These are phyloP conservation scores for Claviceps sp. DNA, from an alignment of 2,329 filamentous ascomycete species.

Conservation along the genomic window DNA sequence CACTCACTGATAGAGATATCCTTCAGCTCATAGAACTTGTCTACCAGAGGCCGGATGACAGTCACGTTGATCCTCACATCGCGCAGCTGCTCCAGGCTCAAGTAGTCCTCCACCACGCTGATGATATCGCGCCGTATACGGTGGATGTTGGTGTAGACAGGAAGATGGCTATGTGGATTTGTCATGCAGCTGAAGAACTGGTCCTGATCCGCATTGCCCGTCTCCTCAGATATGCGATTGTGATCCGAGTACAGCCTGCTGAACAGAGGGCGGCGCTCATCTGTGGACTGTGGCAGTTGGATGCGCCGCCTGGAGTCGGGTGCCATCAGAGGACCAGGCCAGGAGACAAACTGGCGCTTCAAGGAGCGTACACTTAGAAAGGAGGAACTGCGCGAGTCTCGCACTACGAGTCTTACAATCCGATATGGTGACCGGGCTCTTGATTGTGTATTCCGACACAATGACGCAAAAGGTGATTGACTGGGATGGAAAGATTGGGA, in stretches of 20 bases:
- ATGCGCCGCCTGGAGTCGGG: slow-evolving; percentile 16
- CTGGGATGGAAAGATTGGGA: too few relatives aligned
- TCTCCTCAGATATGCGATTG: slow-evolving; percentile 15
- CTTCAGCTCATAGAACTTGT: slow-evolving; percentile 64
- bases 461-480: too few relatives aligned
- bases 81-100: slow-evolving; percentile 62
- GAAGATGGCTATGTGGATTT: slow-evolving; percentile 48
- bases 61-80: slow-evolving; percentile 72
- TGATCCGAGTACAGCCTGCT: slow-evolving; percentile 18
- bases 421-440: too few relatives aligned
- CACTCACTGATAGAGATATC: slow-evolving; percentile 61
- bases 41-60: slow-evolving; percentile 69
- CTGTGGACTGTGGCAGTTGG: slow-evolving; percentile 14
- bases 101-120: slow-evolving; percentile 47
- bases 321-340: slow-evolving; percentile 7
- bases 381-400: too few relatives aligned
- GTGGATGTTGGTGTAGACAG: slow-evolving; percentile 69
- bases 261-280: slow-evolving; percentile 24
- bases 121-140: slow-evolving; percentile 51
- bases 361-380: too few relatives aligned
- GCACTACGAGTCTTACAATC: too few relatives aligned
- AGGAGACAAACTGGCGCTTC: too few relatives aligned
- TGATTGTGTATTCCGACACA: too few relatives aligned
- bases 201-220: slow-evolving; percentile 11
- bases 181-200: slow-evolving; percentile 38